A percentile compares a stretch with the other conserved stretches of the same genome.
phyloP scores from a whole-genome alignment of 1,284 basidiomycete genomes.

The Ustilago sp. region DNA sequence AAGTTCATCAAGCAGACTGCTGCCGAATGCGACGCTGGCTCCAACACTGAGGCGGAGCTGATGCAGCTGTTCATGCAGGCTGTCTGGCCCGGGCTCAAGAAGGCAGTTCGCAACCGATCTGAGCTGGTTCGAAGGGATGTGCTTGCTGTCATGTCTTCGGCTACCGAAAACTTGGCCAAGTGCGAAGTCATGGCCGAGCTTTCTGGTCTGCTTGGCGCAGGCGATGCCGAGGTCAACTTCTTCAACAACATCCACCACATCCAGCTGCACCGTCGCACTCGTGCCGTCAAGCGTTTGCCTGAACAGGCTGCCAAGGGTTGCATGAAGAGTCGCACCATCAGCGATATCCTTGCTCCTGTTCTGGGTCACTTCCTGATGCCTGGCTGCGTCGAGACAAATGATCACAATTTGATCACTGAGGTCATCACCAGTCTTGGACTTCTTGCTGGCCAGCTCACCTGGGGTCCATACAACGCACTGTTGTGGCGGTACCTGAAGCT shows the following conservation, averaged over 20 bases:
- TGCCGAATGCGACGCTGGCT: constrained; percentile 25
- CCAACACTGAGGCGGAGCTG: constrained; percentile 15
- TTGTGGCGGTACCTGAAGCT: constrained; percentile 85
- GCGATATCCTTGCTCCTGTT: constrained; percentile 88
- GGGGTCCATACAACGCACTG: constrained; percentile 86
- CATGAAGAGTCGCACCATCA: constrained; percentile 80
- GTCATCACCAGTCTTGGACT: constrained; percentile 76
- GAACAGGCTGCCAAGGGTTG: constrained; percentile 81
- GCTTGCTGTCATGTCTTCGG: constrained; percentile 82
- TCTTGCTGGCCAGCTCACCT: constrained; percentile 71
- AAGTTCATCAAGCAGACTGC: constrained; percentile 75
- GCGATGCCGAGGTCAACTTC: constrained; percentile 95
- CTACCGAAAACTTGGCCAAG: constrained; percentile 74
- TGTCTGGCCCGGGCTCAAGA: constrained; percentile 85
- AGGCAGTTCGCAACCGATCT: constrained; percentile 80
- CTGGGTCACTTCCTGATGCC: constrained; percentile 81
- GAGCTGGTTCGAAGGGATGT: constrained; percentile 92
- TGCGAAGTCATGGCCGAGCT: constrained; percentile 81
- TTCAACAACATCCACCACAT: constrained; percentile 97
- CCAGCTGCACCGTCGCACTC: constrained; percentile 88
- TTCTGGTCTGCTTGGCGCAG: constrained; percentile 82
- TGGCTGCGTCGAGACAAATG: constrained; percentile 74
- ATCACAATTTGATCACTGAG: constrained; percentile 92
- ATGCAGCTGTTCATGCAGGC: constrained; percentile 75
- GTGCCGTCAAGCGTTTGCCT: constrained; percentile 86